Conservation (phyloP, 73 alveolate genomes). For the Uronychia binucleata region DNA sequence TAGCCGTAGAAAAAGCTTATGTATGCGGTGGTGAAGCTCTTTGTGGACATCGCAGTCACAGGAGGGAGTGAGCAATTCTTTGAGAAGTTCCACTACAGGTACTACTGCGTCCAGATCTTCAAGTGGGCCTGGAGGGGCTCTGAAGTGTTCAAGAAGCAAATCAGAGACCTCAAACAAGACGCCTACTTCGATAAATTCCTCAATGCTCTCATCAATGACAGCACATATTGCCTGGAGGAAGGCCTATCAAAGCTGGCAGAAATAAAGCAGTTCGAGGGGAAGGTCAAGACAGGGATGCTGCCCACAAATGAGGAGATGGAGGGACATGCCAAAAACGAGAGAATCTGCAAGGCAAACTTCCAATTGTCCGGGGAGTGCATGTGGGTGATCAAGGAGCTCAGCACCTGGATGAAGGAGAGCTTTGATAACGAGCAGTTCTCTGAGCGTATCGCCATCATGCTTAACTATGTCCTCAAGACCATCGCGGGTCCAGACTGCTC, state of each 20-base stretch:
- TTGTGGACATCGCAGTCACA: conserved; percentile 74
- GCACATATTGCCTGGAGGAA: conserved; percentile 77
- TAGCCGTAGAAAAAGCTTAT: conserved; percentile 12
- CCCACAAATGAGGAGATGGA: conserved; percentile 58
- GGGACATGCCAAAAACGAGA: conserved; percentile 27
- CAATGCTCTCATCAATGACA: conserved; percentile 73
- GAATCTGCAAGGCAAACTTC: conserved; percentile 63
- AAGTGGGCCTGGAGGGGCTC: conserved; percentile 64
- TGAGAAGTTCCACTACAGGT: conserved; percentile 77
- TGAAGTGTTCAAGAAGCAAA: conserved; percentile 44
- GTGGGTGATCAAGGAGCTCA: conserved; percentile 45
- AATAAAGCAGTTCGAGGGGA: conserved; percentile 51
- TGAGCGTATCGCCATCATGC: conserved; percentile 64
- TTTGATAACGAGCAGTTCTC: conserved; percentile 68
- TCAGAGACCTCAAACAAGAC: conserved; percentile 31
- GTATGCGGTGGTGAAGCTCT: conserved; percentile 58
- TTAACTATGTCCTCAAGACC: conserved; percentile 51
- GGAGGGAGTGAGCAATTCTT: conserved; percentile 65
- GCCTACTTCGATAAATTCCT: conserved; percentile 66
- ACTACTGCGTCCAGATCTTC: conserved; percentile 60
- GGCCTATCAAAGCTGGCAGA: conserved; percentile 63
- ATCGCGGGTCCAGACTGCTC: conserved; percentile 62
- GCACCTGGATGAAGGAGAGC: conserved; percentile 57
- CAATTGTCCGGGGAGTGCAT: conserved; percentile 68
- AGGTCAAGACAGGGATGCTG: conserved; percentile 17